A percentile compares a stretch with the other conserved stretches of the same genome.
These are phyloP conservation scores for Penstemon eatonii DNA, from an alignment of 257 asterid species.

Conservation along the genomic window DNA sequence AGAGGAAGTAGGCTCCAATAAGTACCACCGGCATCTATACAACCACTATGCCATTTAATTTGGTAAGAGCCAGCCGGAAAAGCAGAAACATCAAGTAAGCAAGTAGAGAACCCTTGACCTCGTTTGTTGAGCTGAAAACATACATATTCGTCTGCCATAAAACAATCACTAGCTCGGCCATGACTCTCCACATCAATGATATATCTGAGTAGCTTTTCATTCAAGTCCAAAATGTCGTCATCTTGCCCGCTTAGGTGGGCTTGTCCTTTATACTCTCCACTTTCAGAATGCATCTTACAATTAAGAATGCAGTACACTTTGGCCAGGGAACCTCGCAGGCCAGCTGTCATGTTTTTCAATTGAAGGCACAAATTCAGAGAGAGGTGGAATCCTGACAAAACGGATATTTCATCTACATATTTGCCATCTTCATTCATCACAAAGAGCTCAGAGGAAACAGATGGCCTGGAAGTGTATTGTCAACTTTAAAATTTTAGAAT, in stretches of 20 bases:
- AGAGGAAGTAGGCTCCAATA: conserved; percentile 68
- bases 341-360: conserved; percentile 50
- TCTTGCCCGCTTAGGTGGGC: conserved; percentile 32
- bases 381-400: conserved; percentile 53
- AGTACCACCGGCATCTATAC: conserved; percentile 56
- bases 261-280: conserved; percentile 30
- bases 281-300: conserved; percentile 36
- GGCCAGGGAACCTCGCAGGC: conserved; percentile 29
- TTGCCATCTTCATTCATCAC: conserved; percentile 60
- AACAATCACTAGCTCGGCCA: conserved; percentile 24
- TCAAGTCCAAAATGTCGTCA: conserved; percentile 46
- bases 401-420: conserved; percentile 44
- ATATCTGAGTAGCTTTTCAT: conserved; percentile 49
- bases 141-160: conserved; percentile 39
- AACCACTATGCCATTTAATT: conserved; percentile 76
- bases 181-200: conserved; percentile 31
- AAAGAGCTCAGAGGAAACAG: conserved; percentile 62
- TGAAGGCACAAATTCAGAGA: conserved; percentile 65
- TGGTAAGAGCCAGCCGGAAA: conserved; percentile 65
- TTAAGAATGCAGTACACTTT: conserved; percentile 66
- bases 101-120: conserved; percentile 80
- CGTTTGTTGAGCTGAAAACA: conserved; percentile 50
- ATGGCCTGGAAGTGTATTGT: conserved; percentile 49
- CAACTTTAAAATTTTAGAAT: conserved; percentile 19
- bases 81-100: conserved; percentile 67